Base-by-base conservation (phyloP, 305 asterid species). In the Fraxinus paxiana region DNA sequence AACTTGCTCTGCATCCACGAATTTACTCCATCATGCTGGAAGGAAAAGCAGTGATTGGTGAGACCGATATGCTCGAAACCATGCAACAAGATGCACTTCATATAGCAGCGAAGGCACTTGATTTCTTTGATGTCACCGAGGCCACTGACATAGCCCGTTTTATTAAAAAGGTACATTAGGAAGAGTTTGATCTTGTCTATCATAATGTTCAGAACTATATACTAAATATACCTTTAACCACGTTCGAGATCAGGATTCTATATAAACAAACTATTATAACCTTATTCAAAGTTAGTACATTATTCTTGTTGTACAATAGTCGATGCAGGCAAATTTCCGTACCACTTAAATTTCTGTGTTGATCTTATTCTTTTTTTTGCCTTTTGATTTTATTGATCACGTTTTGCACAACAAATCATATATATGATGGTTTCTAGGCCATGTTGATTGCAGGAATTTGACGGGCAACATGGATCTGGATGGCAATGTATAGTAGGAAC, bases 401-500 rank as follows among this genome's bases (percentile, higher is more conserved):
- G 15, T 43, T 43, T 43, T 41, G 48, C 13, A 41, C 15, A 2
- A 10, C 48, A 41, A 41, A 9, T 35, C 41, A 35, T 35, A 35
- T 35, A 41, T 41, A 41, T 12, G 12, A 12, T 12, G 17, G 5
- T 41, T 31, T 72, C 24, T 24, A n/a, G 6, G 37, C 17, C 5
- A 26, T 72, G 26, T 67, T 0, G 61, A 43, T 70, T 90, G 84
- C 91, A 94, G 98, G 97, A 90, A 67, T 92, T 93, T 77, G 98
- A 93, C 75, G 74, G 80, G 75, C 37, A 81, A 65, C 83, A 93
- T 85, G 98, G 96, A 83, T 67, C 79, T 0, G 96, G 97, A 0
- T 93, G 98, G 98, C 97, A 94, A 72, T 94, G 98, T 84, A 94
- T 93, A 1, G 98, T 94, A 4, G 98, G 98, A 79, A 92, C 94